phyloP scores from a whole-genome alignment of 2,329 filamentous ascomycete genomes.

The Penicillium hesseltinei region DNA sequence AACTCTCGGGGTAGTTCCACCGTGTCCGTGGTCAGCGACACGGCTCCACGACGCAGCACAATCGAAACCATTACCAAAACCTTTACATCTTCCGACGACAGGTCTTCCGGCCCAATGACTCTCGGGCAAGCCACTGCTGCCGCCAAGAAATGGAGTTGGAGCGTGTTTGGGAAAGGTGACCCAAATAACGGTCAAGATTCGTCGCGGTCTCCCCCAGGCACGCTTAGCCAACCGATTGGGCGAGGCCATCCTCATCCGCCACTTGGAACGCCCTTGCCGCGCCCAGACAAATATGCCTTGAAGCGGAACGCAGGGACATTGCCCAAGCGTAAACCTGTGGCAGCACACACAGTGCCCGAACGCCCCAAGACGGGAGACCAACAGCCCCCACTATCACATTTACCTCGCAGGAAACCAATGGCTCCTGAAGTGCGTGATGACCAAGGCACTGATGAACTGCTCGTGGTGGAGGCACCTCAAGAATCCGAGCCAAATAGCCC shows the following conservation, averaged over 20 bases:
- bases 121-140: slow-evolving; percentile 54
- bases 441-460: slow-evolving; percentile 50
- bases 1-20: slow-evolving; percentile 25
- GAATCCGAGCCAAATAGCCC: slow-evolving; percentile 55
- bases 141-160: slow-evolving; percentile 61
- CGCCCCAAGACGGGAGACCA: slow-evolving; percentile 31
- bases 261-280: slow-evolving; percentile 74
- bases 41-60: slow-evolving; percentile 29
- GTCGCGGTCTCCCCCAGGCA: slow-evolving; percentile 38
- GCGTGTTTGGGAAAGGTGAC: slow-evolving; percentile 48
- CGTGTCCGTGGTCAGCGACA: slow-evolving; percentile 29
- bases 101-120: slow-evolving; percentile 42
- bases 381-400: slow-evolving; percentile 46
- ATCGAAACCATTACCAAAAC: slow-evolving; percentile 32
- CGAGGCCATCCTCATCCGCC: slow-evolving; percentile 79
- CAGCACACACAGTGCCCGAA: slow-evolving; percentile 43
- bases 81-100: slow-evolving; percentile 32
- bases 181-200: slow-evolving; percentile 42
- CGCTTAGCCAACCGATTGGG: slow-evolving; percentile 70
- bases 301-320: slow-evolving; percentile 58
- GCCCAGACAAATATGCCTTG: slow-evolving; percentile 57
- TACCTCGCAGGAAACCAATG: slow-evolving; percentile 50
- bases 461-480: slow-evolving; percentile 64
- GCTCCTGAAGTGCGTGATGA: slow-evolving; percentile 34
- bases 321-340: slow-evolving; percentile 64